Evolutionary conservation across 805 yeast genomes (phyloP).

Genomic region (Yamadazyma phyllophila): DNA sequence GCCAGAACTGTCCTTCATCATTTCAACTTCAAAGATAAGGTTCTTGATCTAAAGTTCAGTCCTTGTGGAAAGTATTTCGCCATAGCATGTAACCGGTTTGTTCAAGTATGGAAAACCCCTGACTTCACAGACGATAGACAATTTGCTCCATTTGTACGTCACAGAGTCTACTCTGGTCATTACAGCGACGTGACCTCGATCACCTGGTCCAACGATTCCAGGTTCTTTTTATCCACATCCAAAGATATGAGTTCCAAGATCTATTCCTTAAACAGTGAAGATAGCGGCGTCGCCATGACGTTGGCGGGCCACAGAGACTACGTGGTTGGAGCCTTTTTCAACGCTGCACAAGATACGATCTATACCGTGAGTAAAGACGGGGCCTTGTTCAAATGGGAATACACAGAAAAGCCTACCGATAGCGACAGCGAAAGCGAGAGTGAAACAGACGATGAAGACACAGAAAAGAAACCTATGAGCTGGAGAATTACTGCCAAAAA

Average conservation of each 20-base stretch:
- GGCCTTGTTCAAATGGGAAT: slow-evolving; percentile 91
- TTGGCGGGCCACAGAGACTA: slow-evolving; percentile 91
- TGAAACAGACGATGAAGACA: slow-evolving; percentile 33
- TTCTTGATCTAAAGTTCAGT: slow-evolving; percentile 73
- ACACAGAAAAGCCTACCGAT: slow-evolving; percentile 53
- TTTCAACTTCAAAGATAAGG: slow-evolving; percentile 84
- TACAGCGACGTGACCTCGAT: slow-evolving; percentile 74
- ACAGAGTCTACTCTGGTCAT: slow-evolving; percentile 90
- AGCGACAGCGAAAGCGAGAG: slow-evolving; percentile 43
- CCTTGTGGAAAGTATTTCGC: slow-evolving; percentile 90
- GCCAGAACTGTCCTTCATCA: slow-evolving; percentile 87
- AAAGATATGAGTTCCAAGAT: slow-evolving; percentile 88
- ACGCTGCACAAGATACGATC: slow-evolving; percentile 81
- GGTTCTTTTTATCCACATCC: slow-evolving; percentile 82
- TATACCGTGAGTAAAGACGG: slow-evolving; percentile 94
- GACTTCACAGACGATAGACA: slow-evolving; percentile 77
- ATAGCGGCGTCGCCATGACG: slow-evolving; percentile 73
- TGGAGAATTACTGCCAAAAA: slow-evolving; percentile 86
- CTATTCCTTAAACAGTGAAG: slow-evolving; percentile 69
- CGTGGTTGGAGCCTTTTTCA: slow-evolving; percentile 84
- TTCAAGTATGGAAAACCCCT: slow-evolving; percentile 95
- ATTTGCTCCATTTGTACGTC: slow-evolving; percentile 93
- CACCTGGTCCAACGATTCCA: slow-evolving; percentile 87
- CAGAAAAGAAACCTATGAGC: slow-evolving; percentile 30
- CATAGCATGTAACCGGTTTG: slow-evolving; percentile 72